These are phyloP conservation scores for Venturia effusa DNA, from an alignment of 2,329 filamentous ascomycete species.

Conservation along the genomic window DNA sequence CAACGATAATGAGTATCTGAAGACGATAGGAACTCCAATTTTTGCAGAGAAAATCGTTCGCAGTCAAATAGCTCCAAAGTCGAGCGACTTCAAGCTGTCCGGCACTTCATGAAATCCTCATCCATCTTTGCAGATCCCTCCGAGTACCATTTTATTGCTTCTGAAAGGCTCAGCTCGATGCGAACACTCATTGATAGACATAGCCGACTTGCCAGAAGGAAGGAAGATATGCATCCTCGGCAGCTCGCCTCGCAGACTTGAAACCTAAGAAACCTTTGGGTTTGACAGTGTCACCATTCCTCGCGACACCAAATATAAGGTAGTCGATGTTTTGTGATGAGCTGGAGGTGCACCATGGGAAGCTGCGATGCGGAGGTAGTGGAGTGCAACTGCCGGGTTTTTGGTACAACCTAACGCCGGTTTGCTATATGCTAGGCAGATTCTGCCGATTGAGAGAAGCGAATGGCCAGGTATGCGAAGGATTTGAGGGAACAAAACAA, in stretches of 20 bases:
- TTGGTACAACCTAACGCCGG: neutral
- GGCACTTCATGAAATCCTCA: neutral
- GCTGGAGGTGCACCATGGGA: neutral
- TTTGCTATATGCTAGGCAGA: neutral
- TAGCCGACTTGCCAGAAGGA: neutral
- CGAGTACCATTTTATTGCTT: slow-evolving; percentile 3
- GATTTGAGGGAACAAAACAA: neutral
- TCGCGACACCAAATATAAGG: neutral
- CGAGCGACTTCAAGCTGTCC: neutral
- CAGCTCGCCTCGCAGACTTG: neutral
- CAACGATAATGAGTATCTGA: too few species aligned
- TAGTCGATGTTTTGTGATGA: neutral
- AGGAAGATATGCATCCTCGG: neutral
- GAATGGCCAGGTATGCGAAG: neutral
- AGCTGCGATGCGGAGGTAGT: slow-evolving; percentile 6
- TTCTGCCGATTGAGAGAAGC: neutral
- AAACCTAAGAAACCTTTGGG: neutral
- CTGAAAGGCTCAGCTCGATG: neutral
- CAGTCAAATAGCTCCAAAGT: neutral
- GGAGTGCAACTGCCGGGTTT: neutral
- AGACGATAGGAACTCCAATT: too few species aligned
- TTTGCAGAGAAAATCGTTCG: neutral
- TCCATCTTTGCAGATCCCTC: neutral
- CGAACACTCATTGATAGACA: slow-evolving; percentile 7
- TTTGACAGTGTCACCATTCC: neutral